Evolutionary conservation across 352 stramenopile species (phyloP).

Genomic region (Phytophthora tubulina): DNA sequence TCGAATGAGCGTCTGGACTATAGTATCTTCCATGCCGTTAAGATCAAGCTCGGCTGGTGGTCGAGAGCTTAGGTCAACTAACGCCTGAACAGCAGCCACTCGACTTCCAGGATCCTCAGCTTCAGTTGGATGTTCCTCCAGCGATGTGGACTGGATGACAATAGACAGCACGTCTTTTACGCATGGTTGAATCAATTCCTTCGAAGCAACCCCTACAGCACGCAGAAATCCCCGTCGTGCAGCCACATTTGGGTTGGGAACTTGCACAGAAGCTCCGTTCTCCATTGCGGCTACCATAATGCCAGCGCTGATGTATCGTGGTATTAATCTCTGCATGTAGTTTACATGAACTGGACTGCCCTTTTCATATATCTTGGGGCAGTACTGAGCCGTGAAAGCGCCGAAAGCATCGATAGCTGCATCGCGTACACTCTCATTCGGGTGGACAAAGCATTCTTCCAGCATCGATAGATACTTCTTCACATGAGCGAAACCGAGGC

Average conservation of each 20-base stretch:
- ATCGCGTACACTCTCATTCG: slow-evolving; percentile 92
- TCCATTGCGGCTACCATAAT: slow-evolving; percentile 47
- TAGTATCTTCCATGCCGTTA: slow-evolving; percentile 52
- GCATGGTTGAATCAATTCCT: slow-evolving; percentile 68
- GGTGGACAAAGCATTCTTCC: slow-evolving; percentile 95
- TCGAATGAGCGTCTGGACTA: slow-evolving; percentile 88
- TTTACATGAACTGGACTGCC: slow-evolving; percentile 52
- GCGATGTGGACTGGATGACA: slow-evolving; percentile 56
- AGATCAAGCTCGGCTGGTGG: slow-evolving; percentile 53
- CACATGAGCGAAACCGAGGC: slow-evolving; percentile 65
- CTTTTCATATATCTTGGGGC: slow-evolving; percentile 73
- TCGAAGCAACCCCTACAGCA: slow-evolving; percentile 64
- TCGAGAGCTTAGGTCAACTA: slow-evolving; percentile 89
- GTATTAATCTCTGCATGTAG: slow-evolving; percentile 63
- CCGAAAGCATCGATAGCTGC: slow-evolving; percentile 89
- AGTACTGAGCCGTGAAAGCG: slow-evolving; percentile 90
- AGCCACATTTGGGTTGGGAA: slow-evolving; percentile 66
- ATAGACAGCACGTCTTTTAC: slow-evolving; percentile 51
- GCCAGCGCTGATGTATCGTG: slow-evolving; percentile 64
- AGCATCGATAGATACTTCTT: slow-evolving; percentile 85
- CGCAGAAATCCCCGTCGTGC: slow-evolving; percentile 62
- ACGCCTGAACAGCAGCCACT: slow-evolving; percentile 93
- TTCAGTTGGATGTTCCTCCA: slow-evolving; percentile 63
- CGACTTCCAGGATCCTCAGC: slow-evolving; percentile 96
- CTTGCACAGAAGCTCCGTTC: slow-evolving; percentile 40